phyloP scores from a whole-genome alignment of 2,329 filamentous ascomycete genomes.

The Graphilbum sp. region DNA sequence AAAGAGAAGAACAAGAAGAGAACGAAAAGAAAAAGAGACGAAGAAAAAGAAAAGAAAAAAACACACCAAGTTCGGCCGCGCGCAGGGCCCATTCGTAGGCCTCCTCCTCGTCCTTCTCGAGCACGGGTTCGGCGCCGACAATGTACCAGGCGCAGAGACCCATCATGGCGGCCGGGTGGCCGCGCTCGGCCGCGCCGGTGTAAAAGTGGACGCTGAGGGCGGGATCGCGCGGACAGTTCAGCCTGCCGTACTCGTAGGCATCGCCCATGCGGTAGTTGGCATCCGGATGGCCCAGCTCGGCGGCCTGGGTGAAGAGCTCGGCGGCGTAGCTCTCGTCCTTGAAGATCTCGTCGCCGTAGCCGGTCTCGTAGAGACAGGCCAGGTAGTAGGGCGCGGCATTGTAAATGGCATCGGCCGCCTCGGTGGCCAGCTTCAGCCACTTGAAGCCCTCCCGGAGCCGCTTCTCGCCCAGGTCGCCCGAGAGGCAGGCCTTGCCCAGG shows the following conservation, averaged over 20 bases:
- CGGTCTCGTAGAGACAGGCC: constrained; percentile 72
- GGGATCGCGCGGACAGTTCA: constrained; percentile 79
- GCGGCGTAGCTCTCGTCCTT: constrained; percentile 79
- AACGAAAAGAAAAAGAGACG: constrained; percentile 26
- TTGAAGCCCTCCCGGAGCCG: constrained; percentile 84
- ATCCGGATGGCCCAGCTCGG: constrained; percentile 76
- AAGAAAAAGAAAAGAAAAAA: background rate
- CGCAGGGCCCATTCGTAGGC: constrained; percentile 91
- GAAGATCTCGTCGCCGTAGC: constrained; percentile 92
- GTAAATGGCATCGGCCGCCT: constrained; percentile 81
- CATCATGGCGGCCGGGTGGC: constrained; percentile 87
- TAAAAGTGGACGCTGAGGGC: constrained; percentile 95
- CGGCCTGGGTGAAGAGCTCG: constrained; percentile 85
- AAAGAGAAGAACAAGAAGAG: background rate
- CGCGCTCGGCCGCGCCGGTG: constrained; percentile 73
- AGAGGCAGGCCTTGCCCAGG: constrained; percentile 77
- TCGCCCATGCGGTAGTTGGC: constrained; percentile 85
- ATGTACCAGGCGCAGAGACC: constrained; percentile 97
- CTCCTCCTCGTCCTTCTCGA: constrained; percentile 91
- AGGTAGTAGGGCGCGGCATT: constrained; percentile 87
- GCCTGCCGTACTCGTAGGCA: constrained; percentile 82
- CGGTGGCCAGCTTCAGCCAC: constrained; percentile 87
- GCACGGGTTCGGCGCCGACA: constrained; percentile 77
- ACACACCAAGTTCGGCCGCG: constrained; percentile 69
- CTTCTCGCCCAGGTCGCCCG: constrained; percentile 74